Conservation (phyloP, 2,329 filamentous ascomycete genomes). For the Penicillium aurantiogriseum region DNA sequence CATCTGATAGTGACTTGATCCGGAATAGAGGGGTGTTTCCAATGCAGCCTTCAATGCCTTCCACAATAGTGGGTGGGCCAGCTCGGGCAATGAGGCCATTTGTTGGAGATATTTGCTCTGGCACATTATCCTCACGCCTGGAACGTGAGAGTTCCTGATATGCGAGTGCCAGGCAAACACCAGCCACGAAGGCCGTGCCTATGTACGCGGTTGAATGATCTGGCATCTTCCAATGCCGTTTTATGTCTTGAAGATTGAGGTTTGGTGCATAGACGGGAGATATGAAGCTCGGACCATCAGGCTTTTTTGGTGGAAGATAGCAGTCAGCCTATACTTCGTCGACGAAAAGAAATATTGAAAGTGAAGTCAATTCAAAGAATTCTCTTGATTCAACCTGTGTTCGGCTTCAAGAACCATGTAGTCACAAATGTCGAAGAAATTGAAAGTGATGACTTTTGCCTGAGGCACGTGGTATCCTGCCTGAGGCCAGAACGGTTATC, state of each 20-base stretch:
- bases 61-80: conserved; percentile 54
- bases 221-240: conserved; percentile 27
- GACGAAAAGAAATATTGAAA: background rate
- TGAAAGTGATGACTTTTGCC: background rate
- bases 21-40: conserved; percentile 87
- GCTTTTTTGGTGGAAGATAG: conserved; percentile 6
- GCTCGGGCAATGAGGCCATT: conserved; percentile 25
- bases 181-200: conserved; percentile 71
- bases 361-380: background rate
- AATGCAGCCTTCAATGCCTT: conserved; percentile 88
- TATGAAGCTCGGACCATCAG: conserved; percentile 41
- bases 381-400: too few species aligned
- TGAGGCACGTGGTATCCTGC: conserved; percentile 9
- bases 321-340: background rate
- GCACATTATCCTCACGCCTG: conserved; percentile 43
- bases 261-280: conserved; percentile 13
- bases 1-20: conserved; percentile 80
- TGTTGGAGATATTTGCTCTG: background rate
- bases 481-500: conserved; percentile 13
- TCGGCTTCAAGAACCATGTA: background rate
- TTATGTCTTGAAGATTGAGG: conserved; percentile 11
- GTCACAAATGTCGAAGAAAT: background rate
- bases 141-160: conserved; percentile 78
- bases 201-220: conserved; percentile 53
- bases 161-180: conserved; percentile 70